Conservation (phyloP, 176 grass and related monocot species). For the Thinopyrum elongatum region DNA sequence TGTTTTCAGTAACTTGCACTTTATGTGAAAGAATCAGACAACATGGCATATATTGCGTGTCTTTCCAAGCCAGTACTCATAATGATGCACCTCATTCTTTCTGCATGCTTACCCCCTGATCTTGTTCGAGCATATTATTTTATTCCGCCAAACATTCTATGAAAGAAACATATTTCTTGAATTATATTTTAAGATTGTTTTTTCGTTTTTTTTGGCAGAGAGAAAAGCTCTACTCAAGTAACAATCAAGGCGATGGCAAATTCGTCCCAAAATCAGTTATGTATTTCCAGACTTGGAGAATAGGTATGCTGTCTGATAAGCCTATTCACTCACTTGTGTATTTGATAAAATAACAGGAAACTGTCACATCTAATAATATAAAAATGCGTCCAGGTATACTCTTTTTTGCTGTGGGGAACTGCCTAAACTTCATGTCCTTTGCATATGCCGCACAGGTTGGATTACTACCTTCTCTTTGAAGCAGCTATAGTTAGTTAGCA, state of each 20-base stretch:
- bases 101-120: neutral
- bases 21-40: constrained; percentile 12
- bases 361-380: constrained; percentile 23
- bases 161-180: neutral
- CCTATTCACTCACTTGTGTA: neutral
- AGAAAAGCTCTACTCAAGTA: constrained; percentile 67
- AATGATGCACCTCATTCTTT: constrained; percentile 9
- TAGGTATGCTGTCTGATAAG: constrained; percentile 49
- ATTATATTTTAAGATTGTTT: neutral
- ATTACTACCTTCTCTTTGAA: constrained; percentile 30
- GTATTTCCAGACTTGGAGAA: constrained; percentile 96
- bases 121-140: constrained; percentile 13
- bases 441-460: constrained; percentile 91
- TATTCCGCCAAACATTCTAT: neutral
- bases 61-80: neutral
- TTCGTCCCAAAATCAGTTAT: constrained; percentile 72
- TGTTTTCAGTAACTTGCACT: constrained; percentile 20
- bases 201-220: constrained; percentile 53
- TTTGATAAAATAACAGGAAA: constrained; percentile 25
- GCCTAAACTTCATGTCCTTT: constrained; percentile 98
- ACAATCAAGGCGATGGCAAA: constrained; percentile 70
- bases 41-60: neutral
- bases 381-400: constrained; percentile 77
- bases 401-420: constrained; percentile 86
- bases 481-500: neutral